Percentiles rank a stretch among this genome's conserved stretches.
These are phyloP conservation scores for Vitis vinifera DNA, from an alignment of 164 flowering plant species.

Conservation along the genomic window DNA sequence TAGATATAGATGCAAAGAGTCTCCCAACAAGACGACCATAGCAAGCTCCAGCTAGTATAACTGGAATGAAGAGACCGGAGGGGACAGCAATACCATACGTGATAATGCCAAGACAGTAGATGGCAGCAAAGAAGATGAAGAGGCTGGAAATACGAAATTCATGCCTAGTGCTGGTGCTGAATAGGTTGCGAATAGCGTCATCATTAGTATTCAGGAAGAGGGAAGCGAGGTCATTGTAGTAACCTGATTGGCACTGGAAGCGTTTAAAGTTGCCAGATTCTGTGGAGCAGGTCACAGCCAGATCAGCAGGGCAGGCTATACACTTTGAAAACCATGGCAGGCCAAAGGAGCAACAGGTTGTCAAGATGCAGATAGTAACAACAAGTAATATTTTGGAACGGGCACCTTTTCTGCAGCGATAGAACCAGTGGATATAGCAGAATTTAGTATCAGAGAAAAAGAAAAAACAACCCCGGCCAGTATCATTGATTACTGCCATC, in stretches of 20 bases:
- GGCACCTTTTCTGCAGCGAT: slow-evolving; percentile 31
- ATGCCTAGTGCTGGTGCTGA: slow-evolving; percentile 17
- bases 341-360: slow-evolving; percentile 25
- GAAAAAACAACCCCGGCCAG: background rate
- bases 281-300: slow-evolving; percentile 20
- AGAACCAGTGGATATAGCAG: background rate
- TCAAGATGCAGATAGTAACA: slow-evolving; percentile 21
- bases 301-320: slow-evolving; percentile 24
- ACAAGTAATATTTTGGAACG: slow-evolving; percentile 23
- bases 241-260: slow-evolving; percentile 31
- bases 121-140: slow-evolving; percentile 28
- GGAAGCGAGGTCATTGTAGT: slow-evolving; percentile 40
- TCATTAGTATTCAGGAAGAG: slow-evolving; percentile 35
- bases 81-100: slow-evolving; percentile 46
- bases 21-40: slow-evolving; percentile 41
- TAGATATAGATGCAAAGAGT: slow-evolving; percentile 18
- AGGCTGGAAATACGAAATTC: slow-evolving; percentile 26
- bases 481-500: background rate
- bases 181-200: slow-evolving; percentile 37
- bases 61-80: slow-evolving; percentile 39
- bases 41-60: slow-evolving; percentile 31
- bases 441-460: background rate
- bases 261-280: slow-evolving; percentile 26
- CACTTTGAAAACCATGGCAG: slow-evolving; percentile 31
- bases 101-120: slow-evolving; percentile 27